These are phyloP conservation scores for Penicillium capsulatum DNA, from an alignment of 2,329 filamentous ascomycete species.

Conservation along the genomic window DNA sequence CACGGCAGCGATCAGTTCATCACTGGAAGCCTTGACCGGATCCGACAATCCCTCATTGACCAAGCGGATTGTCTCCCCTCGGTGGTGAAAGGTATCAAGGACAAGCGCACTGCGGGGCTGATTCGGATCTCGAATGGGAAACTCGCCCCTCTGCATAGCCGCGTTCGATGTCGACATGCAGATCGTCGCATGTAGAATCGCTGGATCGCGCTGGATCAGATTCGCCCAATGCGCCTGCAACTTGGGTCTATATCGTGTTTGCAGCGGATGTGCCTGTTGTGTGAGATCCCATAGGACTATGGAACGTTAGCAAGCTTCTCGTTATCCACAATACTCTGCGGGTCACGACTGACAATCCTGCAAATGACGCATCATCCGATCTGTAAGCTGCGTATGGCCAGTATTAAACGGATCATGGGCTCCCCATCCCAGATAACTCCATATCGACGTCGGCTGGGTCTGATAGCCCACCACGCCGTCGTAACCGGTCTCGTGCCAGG, in stretches of 20 bases:
- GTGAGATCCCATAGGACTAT: slow-evolving; percentile 37
- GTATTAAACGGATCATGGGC: slow-evolving; percentile 35
- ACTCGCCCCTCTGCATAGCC: slow-evolving; percentile 31
- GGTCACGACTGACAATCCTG: slow-evolving; percentile 31
- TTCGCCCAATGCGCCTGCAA: slow-evolving; percentile 36
- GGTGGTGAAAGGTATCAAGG: slow-evolving; percentile 37
- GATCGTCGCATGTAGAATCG: slow-evolving; percentile 36
- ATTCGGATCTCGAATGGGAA: slow-evolving; percentile 32
- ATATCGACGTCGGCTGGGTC: slow-evolving; percentile 16
- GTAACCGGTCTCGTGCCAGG: slow-evolving; percentile 13
- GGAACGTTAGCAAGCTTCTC: slow-evolving; percentile 1
- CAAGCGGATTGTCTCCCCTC: slow-evolving; percentile 38
- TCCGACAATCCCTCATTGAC: slow-evolving; percentile 39
- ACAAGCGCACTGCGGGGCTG: slow-evolving; percentile 31
- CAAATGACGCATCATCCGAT: slow-evolving; percentile 37
- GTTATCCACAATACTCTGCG: neutral
- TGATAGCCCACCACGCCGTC: slow-evolving; percentile 13
- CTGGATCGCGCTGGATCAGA: slow-evolving; percentile 35
- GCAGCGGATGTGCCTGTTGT: slow-evolving; percentile 35
- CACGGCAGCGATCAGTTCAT: slow-evolving; percentile 38
- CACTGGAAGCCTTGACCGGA: slow-evolving; percentile 37
- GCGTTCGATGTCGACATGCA: slow-evolving; percentile 38
- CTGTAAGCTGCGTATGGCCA: slow-evolving; percentile 34
- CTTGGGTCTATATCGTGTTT: slow-evolving; percentile 32
- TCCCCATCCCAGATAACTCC: slow-evolving; percentile 31